Evolutionary conservation across 169 alveolate genomes (phyloP).

Genomic region (Cyclospora cayetanensis): DNA sequence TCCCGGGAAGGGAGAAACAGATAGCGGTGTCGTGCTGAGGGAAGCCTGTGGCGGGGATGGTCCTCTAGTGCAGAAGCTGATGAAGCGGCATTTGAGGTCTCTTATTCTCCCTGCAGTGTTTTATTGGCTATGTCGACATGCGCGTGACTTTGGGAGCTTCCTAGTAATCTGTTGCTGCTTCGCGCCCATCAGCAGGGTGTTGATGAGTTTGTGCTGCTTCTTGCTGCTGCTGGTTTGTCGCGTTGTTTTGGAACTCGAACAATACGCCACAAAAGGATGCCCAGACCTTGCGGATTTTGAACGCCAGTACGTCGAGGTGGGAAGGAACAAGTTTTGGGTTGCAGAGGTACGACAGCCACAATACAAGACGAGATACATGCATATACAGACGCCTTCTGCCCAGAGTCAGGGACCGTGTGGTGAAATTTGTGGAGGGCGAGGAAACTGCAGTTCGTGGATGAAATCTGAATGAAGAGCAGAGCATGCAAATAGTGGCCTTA

Average conservation of each 20-base stretch:
- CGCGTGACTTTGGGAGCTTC: constrained; percentile 55
- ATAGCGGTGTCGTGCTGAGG: not conserved
- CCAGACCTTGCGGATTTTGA: constrained; percentile 52
- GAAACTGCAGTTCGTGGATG: too few species aligned
- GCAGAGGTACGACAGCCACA: constrained; percentile 53
- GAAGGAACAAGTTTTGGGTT: constrained; percentile 51
- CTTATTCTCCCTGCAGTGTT: constrained; percentile 53
- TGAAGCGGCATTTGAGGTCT: constrained; percentile 39
- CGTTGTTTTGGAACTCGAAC: constrained; percentile 44
- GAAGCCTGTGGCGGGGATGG: constrained; percentile 39
- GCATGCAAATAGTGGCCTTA: too few species aligned
- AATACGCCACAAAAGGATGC: constrained; percentile 48
- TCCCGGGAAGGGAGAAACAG: not conserved
- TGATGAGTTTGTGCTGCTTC: constrained; percentile 41
- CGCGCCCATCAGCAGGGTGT: constrained; percentile 18
- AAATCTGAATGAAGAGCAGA: too few species aligned
- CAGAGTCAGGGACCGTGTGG: too few species aligned
- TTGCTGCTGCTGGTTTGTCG: constrained; percentile 36
- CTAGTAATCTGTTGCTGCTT: constrained; percentile 42
- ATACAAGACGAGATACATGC: too few species aligned
- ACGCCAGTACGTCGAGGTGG: constrained; percentile 24
- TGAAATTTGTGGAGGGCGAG: too few species aligned
- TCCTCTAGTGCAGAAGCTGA: constrained; percentile 14
- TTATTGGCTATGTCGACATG: constrained; percentile 55
- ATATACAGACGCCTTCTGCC: too few species aligned